phyloP scores from a whole-genome alignment of 148 eudicot species.

The Salicornia ramosissima region DNA sequence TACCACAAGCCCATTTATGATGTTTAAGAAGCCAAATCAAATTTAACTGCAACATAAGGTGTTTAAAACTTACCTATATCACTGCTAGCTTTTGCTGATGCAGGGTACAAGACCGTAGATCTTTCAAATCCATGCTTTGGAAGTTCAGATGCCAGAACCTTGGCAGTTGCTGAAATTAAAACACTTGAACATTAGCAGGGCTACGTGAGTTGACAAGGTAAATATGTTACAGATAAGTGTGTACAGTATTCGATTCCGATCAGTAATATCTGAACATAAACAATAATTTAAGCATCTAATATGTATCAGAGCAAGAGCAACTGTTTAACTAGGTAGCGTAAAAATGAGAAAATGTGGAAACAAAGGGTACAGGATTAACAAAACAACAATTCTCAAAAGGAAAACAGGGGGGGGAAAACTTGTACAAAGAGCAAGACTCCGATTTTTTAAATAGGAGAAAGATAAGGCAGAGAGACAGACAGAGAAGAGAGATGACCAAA shows the following conservation, averaged over 20 bases:
- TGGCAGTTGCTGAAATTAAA: conserved; percentile 67
- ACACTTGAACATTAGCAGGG: background rate
- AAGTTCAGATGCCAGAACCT: conserved; percentile 81
- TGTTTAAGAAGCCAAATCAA: background rate
- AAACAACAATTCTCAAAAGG: no score
- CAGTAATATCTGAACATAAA: background rate
- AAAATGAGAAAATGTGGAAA: no score
- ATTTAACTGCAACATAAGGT: background rate
- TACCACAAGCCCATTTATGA: background rate
- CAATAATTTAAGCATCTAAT: background rate
- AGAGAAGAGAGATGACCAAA: no score
- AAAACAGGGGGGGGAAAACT: no score
- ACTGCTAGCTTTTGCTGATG: conserved; percentile 80
- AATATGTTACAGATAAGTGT: background rate
- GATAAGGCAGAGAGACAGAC: no score
- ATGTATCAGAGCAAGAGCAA: background rate
- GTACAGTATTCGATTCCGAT: background rate
- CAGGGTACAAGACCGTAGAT: conserved; percentile 81
- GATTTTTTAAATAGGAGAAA: no score
- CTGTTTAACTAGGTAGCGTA: no score
- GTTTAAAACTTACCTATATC: conserved; percentile 55
- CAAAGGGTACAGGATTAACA: no score
- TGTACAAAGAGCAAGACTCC: no score
- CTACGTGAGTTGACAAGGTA: background rate
- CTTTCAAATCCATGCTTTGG: conserved; percentile 45